Evolutionary conservation across 2,329 filamentous ascomycete species (phyloP).

Genomic region (Daldinia eschscholtzii): DNA sequence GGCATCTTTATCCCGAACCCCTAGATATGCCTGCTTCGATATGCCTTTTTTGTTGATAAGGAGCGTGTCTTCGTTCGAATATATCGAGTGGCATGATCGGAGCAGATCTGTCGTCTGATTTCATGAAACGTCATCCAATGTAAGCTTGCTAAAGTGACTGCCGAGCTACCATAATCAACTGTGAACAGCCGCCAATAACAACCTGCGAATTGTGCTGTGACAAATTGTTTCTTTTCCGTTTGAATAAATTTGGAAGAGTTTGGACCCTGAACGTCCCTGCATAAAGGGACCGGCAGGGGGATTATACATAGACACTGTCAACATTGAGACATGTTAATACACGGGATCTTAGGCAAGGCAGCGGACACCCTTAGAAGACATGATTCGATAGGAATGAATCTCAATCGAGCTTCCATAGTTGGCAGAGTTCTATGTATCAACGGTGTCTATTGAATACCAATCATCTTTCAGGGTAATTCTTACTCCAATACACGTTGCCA

Average conservation of each 20-base stretch:
- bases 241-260: slow-evolving; percentile 15
- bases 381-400: slow-evolving; percentile 21
- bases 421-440: slow-evolving; percentile 18
- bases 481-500: slow-evolving; percentile 14
- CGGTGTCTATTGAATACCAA: slow-evolving; percentile 13
- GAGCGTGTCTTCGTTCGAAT: slow-evolving; percentile 22
- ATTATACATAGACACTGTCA: slow-evolving; percentile 10
- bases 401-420: background rate
- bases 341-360: slow-evolving; percentile 15
- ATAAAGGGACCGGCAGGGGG: slow-evolving; percentile 15
- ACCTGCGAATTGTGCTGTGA: slow-evolving; percentile 22
- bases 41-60: slow-evolving; percentile 17
- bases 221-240: slow-evolving; percentile 18
- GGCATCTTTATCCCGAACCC: slow-evolving; percentile 32
- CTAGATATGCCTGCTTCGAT: slow-evolving; percentile 13
- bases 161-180: slow-evolving; percentile 17
- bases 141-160: slow-evolving; percentile 19
- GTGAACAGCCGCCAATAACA: slow-evolving; percentile 20
- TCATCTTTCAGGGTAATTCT: slow-evolving; percentile 17
- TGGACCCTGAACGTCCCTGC: slow-evolving; percentile 31
- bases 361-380: background rate
- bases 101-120: slow-evolving; percentile 39
- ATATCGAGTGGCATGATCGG: slow-evolving; percentile 37
- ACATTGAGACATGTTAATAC: slow-evolving; percentile 6
- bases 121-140: slow-evolving; percentile 37